Evolutionary conservation across 495 filamentous ascomycete species (phyloP), one percentile per base, ranked within the genome.

Genomic region (Rhypophila decipiens): DNA sequence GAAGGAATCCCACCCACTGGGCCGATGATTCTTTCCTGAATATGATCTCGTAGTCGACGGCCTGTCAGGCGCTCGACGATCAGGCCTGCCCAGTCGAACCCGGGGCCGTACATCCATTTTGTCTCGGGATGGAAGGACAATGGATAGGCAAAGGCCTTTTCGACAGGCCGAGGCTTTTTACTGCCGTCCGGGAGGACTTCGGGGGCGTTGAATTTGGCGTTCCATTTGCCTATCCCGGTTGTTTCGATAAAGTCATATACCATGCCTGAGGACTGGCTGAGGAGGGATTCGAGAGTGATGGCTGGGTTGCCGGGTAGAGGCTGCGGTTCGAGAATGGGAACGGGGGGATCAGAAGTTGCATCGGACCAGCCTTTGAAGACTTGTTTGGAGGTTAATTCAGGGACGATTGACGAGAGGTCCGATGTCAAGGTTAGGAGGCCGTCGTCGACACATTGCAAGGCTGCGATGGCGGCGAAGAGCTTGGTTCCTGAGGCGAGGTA

Each of bases 401-500:
- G 74, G 5, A 66, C 50, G 19, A 69, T 42, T 2, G 27, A n/a
- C 2, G 64, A 59, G 0, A 77, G 44, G 24, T 75, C 66, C 7
- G 58, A 60, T 22, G 68, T 63, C 1, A 82, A 56, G 2, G 53
- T 55, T 5, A 80, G 39, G 0, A 66, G 58, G 2, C 67, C 69
- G 9, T 67, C 59, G 12, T 78, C 73, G 13, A 80, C 69, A 51
- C 72, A 75, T 56, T 75, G 67, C 9, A 82, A 55, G 2, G 58
- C 65, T 8, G 68, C 62, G 19, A 79, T 59, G 18, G 65, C 61
- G 15, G 72, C 70, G 31, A 75, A 60, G 4, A 74, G 77, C 73
- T 63, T 82, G 78, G 65, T 83, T 77, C 41, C 81, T 67, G 29
- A 86, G 46, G 18, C 61, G 24, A 67, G 50, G 49, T 50, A 69